A percentile compares a stretch with the other conserved stretches of the same genome.
Evolutionary conservation across 495 filamentous ascomycete genomes (phyloP).

Genomic region (Apodospora peruviana): DNA sequence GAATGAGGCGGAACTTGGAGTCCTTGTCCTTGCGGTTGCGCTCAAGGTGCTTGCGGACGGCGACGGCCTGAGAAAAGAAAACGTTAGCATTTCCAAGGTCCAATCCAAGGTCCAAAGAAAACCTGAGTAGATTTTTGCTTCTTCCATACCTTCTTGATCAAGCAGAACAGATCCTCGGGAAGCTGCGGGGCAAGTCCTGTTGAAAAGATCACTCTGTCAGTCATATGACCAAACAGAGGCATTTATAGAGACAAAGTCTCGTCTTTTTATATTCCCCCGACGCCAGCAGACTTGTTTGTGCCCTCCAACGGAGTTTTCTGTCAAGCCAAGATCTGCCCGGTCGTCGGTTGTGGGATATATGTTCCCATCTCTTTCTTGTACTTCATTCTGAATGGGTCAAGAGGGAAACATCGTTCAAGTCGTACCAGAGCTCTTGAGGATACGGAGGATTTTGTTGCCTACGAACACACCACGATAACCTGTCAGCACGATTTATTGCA

Average conservation of each 20-base stretch:
- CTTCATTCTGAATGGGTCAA: not conserved
- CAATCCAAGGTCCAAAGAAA: not conserved
- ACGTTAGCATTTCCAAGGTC: no score
- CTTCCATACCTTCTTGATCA: slow-evolving; percentile 98
- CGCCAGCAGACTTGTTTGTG: no score
- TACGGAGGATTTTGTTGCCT: slow-evolving; percentile 99
- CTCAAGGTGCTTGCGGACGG: slow-evolving; percentile 99
- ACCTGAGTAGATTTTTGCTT: not conserved
- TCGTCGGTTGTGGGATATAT: not conserved
- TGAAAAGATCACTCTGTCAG: slow-evolving; percentile 96
- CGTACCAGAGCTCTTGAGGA: slow-evolving; percentile 74
- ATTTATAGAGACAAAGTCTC: slow-evolving; percentile 19
- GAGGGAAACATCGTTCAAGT: slow-evolving; percentile 5
- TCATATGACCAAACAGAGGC: slow-evolving; percentile 92
- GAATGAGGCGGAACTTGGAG: slow-evolving; percentile 99
- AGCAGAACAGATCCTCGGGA: slow-evolving; percentile 93
- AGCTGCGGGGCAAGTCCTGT: slow-evolving; percentile 96
- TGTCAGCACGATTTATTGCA: slow-evolving; percentile 16
- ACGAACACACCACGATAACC: slow-evolving; percentile 5
- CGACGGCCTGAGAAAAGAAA: slow-evolving; percentile 61
- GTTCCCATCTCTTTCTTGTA: slow-evolving; percentile 5
- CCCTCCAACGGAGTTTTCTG: no score
- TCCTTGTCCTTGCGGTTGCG: slow-evolving; percentile 99
- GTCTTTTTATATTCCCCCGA: slow-evolving; percentile 1
- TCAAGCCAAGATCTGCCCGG: no score